Conservation (phyloP, 2,329 filamentous ascomycete genomes). For the Penicillium sp. region DNA sequence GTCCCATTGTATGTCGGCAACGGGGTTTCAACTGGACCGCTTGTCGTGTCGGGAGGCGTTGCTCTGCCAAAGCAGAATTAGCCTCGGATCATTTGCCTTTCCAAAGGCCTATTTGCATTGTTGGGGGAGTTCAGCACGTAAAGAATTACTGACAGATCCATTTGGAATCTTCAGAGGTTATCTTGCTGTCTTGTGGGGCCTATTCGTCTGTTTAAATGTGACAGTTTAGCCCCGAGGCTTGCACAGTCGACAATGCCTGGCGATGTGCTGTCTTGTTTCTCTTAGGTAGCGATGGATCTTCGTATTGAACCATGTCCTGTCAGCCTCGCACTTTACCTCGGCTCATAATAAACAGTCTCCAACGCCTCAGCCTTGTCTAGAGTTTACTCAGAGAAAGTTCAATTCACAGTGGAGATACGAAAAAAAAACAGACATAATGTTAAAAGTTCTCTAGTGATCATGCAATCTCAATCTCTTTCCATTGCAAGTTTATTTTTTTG, state of each 20-base stretch:
- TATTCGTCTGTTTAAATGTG: conserved; percentile 1
- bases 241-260: conserved; percentile 16
- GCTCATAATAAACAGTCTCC: no score
- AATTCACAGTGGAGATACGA: no score
- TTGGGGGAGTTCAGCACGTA: neutral
- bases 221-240: conserved; percentile 1
- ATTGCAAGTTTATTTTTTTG: no score
- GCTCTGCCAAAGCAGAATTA: conserved; percentile 31
- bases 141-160: neutral
- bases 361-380: no score
- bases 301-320: conserved; percentile 1
- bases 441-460: no score
- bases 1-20: conserved; percentile 26
- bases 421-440: no score
- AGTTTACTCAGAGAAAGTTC: no score
- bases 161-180: neutral
- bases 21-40: conserved; percentile 33
- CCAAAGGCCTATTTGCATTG: neutral
- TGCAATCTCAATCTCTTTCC: no score
- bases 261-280: conserved; percentile 6
- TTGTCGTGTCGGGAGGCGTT: conserved; percentile 43
- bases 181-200: neutral
- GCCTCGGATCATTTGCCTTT: neutral
- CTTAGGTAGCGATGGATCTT: conserved; percentile 12
- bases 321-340: no score